Base-by-base conservation (phyloP, 495 filamentous ascomycete species). In the Geoglossum glabrum region DNA sequence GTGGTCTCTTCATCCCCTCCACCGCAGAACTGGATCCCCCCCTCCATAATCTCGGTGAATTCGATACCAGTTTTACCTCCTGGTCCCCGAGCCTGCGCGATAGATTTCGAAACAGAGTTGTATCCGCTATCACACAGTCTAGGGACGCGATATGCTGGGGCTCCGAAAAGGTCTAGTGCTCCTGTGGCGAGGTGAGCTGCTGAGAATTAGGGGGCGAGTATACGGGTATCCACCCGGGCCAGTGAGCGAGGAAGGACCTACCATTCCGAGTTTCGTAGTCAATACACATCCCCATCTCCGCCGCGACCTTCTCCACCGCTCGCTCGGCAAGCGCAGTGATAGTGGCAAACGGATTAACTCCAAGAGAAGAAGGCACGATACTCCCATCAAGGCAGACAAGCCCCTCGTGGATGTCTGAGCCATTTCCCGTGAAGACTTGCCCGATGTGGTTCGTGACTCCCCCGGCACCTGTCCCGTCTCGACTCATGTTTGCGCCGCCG, bases 261-360 rank as follows among this genome's bases (percentile, higher is more conserved):
- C 65, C 72, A 63, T 85, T 86, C 54, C 61, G 62, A 19, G 73
- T 73, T 5, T 65, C 43, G 0, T 72, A 64, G 65, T 77, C 73
- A 57, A 83, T 76, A 21, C 56, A 59, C 30, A 79, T 70, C 1
- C 64, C 61, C 13, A 70, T 57, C 36, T 68, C 65, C 58, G 64
- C 59, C 6, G 71, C 68, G 49, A 79, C 73, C 2, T 68, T 65
- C 54, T 77, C 74, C 10, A 84, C 71, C 0, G 75, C 76, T 31
- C 82, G 72, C 66, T 84, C 81, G 0, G 82, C 79, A 26, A 86
- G 71, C 21, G 82, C 80, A 0, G 81, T 74, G 38, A 85, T 84
- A 2, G 81, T 86, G 17, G 79, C 83, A 57, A 83, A 77, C n/a
- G 80, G 80, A 62, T 85, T 85, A 13, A 79, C 78, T 30, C 79